These are phyloP conservation scores for Glaciozyma martinii DNA, from an alignment of 768 basidiomycete genomes.

Conservation along the genomic window DNA sequence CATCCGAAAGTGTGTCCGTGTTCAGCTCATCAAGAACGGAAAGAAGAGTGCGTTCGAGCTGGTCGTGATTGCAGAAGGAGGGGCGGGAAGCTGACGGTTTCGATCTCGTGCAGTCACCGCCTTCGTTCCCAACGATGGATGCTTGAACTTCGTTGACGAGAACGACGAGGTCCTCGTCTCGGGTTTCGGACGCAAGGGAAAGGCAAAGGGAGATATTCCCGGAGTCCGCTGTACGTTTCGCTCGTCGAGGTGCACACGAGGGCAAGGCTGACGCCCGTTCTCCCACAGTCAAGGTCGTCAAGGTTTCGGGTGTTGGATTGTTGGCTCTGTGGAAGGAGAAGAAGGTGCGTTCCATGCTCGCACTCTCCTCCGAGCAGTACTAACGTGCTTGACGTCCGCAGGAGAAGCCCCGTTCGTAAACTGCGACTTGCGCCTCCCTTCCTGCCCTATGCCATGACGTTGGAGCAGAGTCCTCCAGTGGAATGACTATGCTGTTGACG, in stretches of 20 bases:
- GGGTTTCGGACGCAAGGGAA: constrained; percentile 98
- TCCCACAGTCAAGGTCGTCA: constrained; percentile 75
- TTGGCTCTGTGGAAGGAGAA: constrained; percentile 31
- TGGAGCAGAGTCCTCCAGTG: no score
- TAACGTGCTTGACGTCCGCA: neutral
- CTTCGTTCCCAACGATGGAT: constrained; percentile 93
- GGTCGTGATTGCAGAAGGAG: neutral
- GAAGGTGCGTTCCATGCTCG: neutral
- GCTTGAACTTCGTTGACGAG: constrained; percentile 97
- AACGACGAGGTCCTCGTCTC: constrained; percentile 73
- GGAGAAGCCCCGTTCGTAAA: constrained; percentile 30
- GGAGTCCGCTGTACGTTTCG: constrained; percentile 67
- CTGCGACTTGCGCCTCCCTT: neutral
- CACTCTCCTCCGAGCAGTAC: neutral
- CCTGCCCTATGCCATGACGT: no score
- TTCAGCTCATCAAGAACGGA: constrained; percentile 99
- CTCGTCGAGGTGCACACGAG: neutral
- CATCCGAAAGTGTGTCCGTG: constrained; percentile 99
- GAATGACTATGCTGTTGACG: no score
- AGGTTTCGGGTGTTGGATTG: constrained; percentile 98
- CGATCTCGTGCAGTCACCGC: constrained; percentile 59
- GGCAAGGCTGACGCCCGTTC: neutral
- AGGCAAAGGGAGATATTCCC: constrained; percentile 99
- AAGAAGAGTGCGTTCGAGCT: constrained; percentile 58
- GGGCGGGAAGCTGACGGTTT: neutral